A percentile compares a stretch with the other conserved stretches of the same genome.
Conservation (phyloP, 2,329 filamentous ascomycete genomes). For the Epichloe scottii region DNA sequence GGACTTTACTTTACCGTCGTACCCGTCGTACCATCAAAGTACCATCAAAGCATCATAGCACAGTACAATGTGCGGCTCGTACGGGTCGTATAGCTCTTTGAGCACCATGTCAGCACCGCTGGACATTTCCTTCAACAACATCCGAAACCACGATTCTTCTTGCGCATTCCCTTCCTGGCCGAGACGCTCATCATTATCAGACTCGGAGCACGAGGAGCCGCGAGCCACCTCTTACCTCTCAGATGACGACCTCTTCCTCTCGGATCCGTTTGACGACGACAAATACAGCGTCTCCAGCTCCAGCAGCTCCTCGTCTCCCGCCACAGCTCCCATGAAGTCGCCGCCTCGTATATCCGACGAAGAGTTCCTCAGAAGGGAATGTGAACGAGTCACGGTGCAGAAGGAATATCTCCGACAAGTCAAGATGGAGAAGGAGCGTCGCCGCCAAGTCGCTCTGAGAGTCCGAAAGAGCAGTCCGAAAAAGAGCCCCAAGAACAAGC, state of each 20-base stretch:
- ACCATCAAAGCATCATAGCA: background rate
- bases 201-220: conserved; percentile 26
- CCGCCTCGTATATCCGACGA: conserved; percentile 30
- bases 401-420: conserved; percentile 39
- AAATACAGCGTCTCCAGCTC: conserved; percentile 34
- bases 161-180: conserved; percentile 51
- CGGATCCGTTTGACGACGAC: conserved; percentile 39
- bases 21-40: too few relatives aligned
- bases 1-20: too few relatives aligned
- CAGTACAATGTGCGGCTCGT: conserved; percentile 33
- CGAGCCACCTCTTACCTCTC: conserved; percentile 45
- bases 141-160: conserved; percentile 27
- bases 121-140: conserved; percentile 31
- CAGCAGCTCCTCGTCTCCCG: conserved; percentile 26
- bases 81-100: conserved; percentile 38
- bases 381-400: conserved; percentile 37
- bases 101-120: conserved; percentile 30
- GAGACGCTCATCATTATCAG: conserved; percentile 37
- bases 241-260: conserved; percentile 49
- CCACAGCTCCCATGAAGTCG: conserved; percentile 13
- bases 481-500: conserved; percentile 37
- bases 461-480: conserved; percentile 29
- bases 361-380: conserved; percentile 37
- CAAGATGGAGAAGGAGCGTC: conserved; percentile 41
- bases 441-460: conserved; percentile 26